These are phyloP conservation scores for Xerocomus brunneocitrinus DNA, from an alignment of 768 basidiomycete species.

Conservation along the genomic window DNA sequence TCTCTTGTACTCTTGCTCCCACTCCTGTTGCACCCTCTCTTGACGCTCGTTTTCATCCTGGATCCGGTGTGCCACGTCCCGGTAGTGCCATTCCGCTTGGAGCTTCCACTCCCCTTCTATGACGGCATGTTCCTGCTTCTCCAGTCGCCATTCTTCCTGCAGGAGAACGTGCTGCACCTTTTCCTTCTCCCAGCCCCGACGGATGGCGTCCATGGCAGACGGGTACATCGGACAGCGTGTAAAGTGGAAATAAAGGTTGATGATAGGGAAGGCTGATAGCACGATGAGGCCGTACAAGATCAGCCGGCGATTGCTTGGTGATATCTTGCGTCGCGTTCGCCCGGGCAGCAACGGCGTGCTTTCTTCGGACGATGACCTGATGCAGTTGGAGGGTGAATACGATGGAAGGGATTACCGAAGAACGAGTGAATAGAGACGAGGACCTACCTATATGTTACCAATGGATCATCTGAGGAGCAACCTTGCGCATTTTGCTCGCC, in stretches of 20 bases:
- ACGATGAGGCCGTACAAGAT: background rate
- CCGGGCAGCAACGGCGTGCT: conserved; percentile 7
- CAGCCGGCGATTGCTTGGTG: background rate
- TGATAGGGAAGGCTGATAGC: background rate
- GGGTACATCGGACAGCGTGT: background rate
- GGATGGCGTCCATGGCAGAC: background rate
- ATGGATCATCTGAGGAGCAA: background rate
- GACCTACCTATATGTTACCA: background rate
- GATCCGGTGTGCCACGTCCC: background rate
- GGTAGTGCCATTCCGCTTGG: conserved; percentile 10
- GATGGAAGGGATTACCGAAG: background rate
- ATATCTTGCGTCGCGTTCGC: background rate
- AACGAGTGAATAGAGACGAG: too few relatives aligned
- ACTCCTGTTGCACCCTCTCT: conserved; percentile 1
- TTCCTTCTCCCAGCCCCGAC: background rate
- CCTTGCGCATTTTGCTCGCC: background rate
- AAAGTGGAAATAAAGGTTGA: background rate
- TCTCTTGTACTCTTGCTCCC: conserved; percentile 6
- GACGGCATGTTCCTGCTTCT: conserved; percentile 1
- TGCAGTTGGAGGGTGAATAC: too few relatives aligned
- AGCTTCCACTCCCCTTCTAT: conserved; percentile 6
- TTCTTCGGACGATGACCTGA: conserved; percentile 4
- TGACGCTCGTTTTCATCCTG: conserved; percentile 9
- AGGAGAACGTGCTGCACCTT: background rate
- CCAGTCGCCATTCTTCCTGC: conserved; percentile 6